Evolutionary conservation across 768 basidiomycete genomes (phyloP), one percentile per base, ranked within the genome.

Genomic region (Pleurotus cornucopiae): DNA sequence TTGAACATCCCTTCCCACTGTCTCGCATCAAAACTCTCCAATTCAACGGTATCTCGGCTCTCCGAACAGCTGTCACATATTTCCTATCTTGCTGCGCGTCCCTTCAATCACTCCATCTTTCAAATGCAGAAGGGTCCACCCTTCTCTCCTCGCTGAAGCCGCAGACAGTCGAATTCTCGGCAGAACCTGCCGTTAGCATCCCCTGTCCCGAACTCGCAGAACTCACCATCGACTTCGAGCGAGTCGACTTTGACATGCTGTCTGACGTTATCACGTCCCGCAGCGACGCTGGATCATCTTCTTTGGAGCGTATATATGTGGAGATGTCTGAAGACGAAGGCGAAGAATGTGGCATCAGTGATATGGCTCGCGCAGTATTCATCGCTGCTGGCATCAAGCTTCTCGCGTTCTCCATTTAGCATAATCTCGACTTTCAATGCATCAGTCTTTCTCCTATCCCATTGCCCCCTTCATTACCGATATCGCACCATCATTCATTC

Each of bases 71-170:
- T 0, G 67, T 74, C 46, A 25, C 54, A 16, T 49, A 54, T 9
- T 64, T 78, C 58, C 64, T 72, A 23, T 49, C 60, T n/a, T 58
- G 62, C 23, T 63, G 71, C 38, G 39, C 59, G 1, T 66, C 60
- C 18, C 54, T 76, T 2, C 40, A 58, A 9, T 56, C 44, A 9
- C 61, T 78, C 56, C 58, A 55, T 12, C 34, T 67, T 34, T 56
- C 48, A 51, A 61, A 67, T 34, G 63, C 66, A 16, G 51, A 62
- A 61, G 64, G 39, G 60, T 63, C 9, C 51, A 40, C 26, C 21
- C 61, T 63, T 1, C 60, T 75, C 14, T 51, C 21, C 2, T 63
- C 62, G 7, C 52, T 69, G 54, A 30, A 55, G 13, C 54, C 54
- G 18, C 40, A 44, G n/a, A n/a, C 26, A 6, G 13, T n/a, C 26